Conservation (phyloP, 78 protist genomes). For the Cavenderia fasciculata region DNA sequence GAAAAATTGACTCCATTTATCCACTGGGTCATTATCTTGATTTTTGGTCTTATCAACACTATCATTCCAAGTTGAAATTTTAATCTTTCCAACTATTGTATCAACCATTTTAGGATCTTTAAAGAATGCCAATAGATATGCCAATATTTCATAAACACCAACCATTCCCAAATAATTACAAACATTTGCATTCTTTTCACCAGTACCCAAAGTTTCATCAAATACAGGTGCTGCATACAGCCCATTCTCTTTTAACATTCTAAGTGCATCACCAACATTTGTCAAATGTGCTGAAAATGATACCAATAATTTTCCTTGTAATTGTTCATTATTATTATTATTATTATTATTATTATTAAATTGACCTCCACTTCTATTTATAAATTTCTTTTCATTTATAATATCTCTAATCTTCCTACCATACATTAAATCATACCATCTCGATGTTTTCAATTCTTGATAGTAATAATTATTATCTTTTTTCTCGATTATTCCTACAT, state of each 20-base stretch:
- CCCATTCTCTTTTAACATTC: not conserved
- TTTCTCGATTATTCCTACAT: too few relatives aligned
- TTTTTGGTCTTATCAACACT: not conserved
- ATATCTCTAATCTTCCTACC: too few relatives aligned
- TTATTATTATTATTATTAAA: too few relatives aligned
- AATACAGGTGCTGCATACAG: not conserved
- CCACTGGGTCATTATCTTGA: not conserved
- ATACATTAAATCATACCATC: too few relatives aligned
- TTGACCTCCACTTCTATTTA: too few relatives aligned
- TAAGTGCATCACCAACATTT: constrained; percentile 1
- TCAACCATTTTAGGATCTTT: not conserved
- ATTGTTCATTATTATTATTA: too few relatives aligned
- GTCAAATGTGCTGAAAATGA: not conserved
- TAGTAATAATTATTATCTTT: too few relatives aligned
- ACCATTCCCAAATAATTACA: not conserved
- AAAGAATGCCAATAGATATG: not conserved
- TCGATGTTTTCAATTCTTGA: too few relatives aligned
- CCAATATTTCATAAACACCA: not conserved
- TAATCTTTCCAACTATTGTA: not conserved
- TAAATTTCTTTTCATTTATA: too few relatives aligned
- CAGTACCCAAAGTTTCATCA: not conserved
- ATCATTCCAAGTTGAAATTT: not conserved
- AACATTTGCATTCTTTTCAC: not conserved
- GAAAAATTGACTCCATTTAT: not conserved
- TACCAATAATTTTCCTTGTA: too few relatives aligned